Base-by-base conservation (phyloP, 257 asterid species). In the Verbascum thapsus region DNA sequence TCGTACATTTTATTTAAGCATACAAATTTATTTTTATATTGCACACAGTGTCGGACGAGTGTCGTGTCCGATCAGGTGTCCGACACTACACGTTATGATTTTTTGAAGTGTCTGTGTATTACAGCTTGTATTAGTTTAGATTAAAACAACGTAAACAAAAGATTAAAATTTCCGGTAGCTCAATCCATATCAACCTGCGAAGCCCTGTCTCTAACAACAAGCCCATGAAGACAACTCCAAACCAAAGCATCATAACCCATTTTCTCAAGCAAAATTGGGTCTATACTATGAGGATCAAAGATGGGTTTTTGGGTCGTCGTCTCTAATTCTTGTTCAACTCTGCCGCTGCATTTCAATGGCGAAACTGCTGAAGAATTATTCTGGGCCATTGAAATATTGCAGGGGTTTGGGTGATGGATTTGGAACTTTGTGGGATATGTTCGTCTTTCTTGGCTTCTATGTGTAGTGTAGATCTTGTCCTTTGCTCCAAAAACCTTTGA, bases 181-280 rank as follows among this genome's bases (percentile, higher is more conserved):
- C 54, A 53, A 72, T 64, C 42, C 0, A 26, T 22, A 57, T 12
- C 67, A 61, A 91, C 99, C 99, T 82, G 73, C 2, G 91, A 85
- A 64, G 77, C 77, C 63, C 85, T 76, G 66, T 87, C 96, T 37
- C 99, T 97, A 60, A 90, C 94, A 72, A 94, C 51, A 72, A 92
- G 96, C 13, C 99, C 99, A 42, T 74, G 84, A 64, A 92, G 88
- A 63, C 97, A 87, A 66, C 91, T 78, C 95, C 94, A 89, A 41
- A 92, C 97, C 68, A 92, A 71, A 67, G 97, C 96, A 67, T 87
- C 95, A 50, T 85, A 87, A 53, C 61, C 84, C 65, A 92, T 72
- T 58, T 76, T 70, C 76, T 90, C 74, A 68, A 87, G 59, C 91
- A 92, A 74, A 35, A 66, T 80, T 1, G 78, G 60, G 38, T 85